These are phyloP conservation scores for Fusarium anguioides DNA, from an alignment of 2,329 filamentous ascomycete genomes.

Conservation along the genomic window DNA sequence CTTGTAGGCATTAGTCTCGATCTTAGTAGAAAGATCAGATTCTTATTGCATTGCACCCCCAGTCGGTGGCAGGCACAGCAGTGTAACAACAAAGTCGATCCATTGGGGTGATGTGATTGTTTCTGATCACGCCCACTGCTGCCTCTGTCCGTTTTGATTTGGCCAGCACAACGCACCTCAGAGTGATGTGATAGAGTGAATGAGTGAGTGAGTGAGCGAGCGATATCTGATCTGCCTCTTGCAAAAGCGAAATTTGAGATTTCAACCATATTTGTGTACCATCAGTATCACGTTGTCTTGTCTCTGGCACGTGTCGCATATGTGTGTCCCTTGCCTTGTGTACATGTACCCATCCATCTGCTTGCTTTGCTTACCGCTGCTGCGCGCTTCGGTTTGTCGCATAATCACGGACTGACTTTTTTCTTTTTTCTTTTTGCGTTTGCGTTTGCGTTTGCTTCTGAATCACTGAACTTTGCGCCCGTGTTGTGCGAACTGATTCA, in stretches of 20 bases:
- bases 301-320: conserved; percentile 26
- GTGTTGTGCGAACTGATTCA: conserved; percentile 1
- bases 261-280: background rate
- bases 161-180: conserved; percentile 28
- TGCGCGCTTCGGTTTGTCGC: background rate
- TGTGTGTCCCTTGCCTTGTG: conserved; percentile 24
- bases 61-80: conserved; percentile 24
- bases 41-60: background rate
- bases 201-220: background rate
- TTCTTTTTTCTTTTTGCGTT: background rate
- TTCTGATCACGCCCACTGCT: conserved; percentile 34
- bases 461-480: background rate
- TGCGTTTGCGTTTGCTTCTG: background rate
- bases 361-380: conserved; percentile 7
- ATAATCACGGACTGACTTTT: conserved; percentile 11
- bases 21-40: background rate
- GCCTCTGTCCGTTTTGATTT: conserved; percentile 9
- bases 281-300: conserved; percentile 23
- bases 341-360: background rate
- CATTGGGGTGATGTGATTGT: conserved; percentile 28
- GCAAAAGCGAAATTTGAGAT: conserved; percentile 4
- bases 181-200: background rate
- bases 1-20: background rate
- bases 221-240: conserved; percentile 6
- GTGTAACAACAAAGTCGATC: conserved; percentile 33